Evolutionary conservation across 2,329 filamentous ascomycete species (phyloP).

Genomic region (Raffaelea deltoideospora): DNA sequence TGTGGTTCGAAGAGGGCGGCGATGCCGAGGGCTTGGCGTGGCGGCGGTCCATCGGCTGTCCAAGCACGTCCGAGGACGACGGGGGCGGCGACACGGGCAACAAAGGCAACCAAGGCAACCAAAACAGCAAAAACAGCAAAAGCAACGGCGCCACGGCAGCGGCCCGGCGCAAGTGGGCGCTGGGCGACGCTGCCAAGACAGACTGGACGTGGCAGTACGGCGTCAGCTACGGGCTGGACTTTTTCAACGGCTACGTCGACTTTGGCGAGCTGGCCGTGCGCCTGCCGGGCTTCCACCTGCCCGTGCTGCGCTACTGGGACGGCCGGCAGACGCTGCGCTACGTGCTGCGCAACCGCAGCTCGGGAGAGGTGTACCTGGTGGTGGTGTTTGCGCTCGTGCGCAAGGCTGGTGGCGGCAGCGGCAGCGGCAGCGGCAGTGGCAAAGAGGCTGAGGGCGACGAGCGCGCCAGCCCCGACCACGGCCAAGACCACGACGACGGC

Average conservation of each 20-base stretch:
- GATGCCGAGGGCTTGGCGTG: conserved; percentile 36
- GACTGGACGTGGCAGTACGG: conserved; percentile 40
- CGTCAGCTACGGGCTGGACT: conserved; percentile 42
- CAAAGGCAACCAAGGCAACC: no score
- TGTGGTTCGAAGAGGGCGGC: conserved; percentile 51
- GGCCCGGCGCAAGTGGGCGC: conserved; percentile 44
- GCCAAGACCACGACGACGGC: conserved; percentile 8
- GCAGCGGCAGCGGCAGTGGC: conserved; percentile 25
- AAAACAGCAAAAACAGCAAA: no score
- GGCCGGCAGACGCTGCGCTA: conserved; percentile 58
- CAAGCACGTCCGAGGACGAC: conserved; percentile 19
- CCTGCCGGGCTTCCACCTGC: conserved; percentile 57
- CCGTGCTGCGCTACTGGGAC: conserved; percentile 67
- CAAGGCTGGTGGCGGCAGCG: conserved; percentile 42
- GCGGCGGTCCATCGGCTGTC: conserved; percentile 33
- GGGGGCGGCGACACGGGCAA: no score
- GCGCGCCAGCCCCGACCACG: conserved; percentile 15
- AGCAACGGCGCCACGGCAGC: conserved; percentile 25
- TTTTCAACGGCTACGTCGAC: conserved; percentile 86
- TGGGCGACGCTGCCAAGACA: conserved; percentile 29
- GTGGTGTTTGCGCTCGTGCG: conserved; percentile 63
- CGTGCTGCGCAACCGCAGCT: conserved; percentile 68
- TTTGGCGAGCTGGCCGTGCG: conserved; percentile 59
- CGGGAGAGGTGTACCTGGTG: conserved; percentile 63
- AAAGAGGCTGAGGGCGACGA: conserved; percentile 5